phyloP scores from a whole-genome alignment of 1,284 basidiomycete species.

The Lentinula novae-zelandiae region DNA sequence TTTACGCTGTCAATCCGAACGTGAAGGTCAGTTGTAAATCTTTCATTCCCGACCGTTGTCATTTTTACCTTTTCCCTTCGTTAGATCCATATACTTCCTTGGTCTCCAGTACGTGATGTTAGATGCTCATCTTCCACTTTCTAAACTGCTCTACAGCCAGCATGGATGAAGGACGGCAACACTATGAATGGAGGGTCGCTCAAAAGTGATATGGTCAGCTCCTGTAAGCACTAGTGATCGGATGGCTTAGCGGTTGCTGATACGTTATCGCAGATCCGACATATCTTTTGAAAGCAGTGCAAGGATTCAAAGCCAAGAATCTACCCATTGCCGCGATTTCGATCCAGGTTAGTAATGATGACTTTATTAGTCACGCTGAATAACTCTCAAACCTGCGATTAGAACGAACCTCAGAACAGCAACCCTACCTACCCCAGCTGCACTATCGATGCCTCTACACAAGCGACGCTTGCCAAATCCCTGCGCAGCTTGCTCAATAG shows the following conservation, averaged over 20 bases:
- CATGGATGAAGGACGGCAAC: constrained; percentile 32
- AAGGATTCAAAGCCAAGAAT: constrained; percentile 28
- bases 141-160: constrained; percentile 19
- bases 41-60: not conserved
- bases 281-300: constrained; percentile 31
- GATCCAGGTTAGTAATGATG: constrained; percentile 21
- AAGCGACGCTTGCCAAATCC: constrained; percentile 27
- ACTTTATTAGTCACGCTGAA: not conserved
- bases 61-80: constrained; percentile 9
- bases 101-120: constrained; percentile 28
- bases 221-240: constrained; percentile 19
- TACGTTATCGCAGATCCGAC: constrained; percentile 24
- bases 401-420: constrained; percentile 31
- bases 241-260: not conserved
- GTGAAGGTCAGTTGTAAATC: not conserved
- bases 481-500: constrained; percentile 28
- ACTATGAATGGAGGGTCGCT: constrained; percentile 30
- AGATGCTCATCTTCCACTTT: not conserved
- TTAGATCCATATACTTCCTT: constrained; percentile 30
- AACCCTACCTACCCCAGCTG: constrained; percentile 31
- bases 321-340: constrained; percentile 28
- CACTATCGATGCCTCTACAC: constrained; percentile 19
- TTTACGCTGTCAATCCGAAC: constrained; percentile 25
- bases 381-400: not conserved
- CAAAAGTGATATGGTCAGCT: constrained; percentile 16